Evolutionary conservation across 768 basidiomycete species (phyloP).

Genomic region (Suillus fuscotomentosus): DNA sequence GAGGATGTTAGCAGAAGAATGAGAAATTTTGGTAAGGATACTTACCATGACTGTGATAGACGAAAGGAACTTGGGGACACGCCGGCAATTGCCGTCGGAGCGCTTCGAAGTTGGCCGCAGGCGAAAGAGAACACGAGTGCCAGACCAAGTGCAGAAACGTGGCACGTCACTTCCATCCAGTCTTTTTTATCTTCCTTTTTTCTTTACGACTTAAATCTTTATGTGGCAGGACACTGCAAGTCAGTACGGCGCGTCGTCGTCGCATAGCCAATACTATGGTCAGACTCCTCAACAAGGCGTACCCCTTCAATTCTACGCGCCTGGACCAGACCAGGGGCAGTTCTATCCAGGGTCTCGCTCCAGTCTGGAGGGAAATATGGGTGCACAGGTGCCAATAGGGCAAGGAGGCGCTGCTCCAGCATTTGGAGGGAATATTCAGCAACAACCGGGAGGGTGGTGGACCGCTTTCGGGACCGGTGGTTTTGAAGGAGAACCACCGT

Average conservation of each 20-base stretch:
- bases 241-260: conserved; percentile 52
- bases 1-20: conserved; percentile 13
- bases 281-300: conserved; percentile 45
- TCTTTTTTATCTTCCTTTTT: neutral
- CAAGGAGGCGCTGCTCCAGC: conserved; percentile 43
- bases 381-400: conserved; percentile 51
- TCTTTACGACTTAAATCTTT: conserved; percentile 4
- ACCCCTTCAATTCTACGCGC: conserved; percentile 78
- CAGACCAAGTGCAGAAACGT: conserved; percentile 12
- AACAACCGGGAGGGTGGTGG: conserved; percentile 78
- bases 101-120: neutral
- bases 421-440: conserved; percentile 74
- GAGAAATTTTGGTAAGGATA: neutral
- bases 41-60: conserved; percentile 25
- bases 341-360: conserved; percentile 73
- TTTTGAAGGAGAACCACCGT: conserved; percentile 92
- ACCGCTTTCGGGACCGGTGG: conserved; percentile 95
- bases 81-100: conserved; percentile 26
- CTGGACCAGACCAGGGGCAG: conserved; percentile 51
- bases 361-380: conserved; percentile 73
- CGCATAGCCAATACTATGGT: conserved; percentile 59
- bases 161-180: conserved; percentile 1
- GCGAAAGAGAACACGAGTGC: neutral
- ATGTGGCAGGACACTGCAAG: conserved; percentile 79
- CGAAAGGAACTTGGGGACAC: conserved; percentile 6